Conservation (phyloP, 495 filamentous ascomycete genomes). For the Trichoderma asperelloides region DNA sequence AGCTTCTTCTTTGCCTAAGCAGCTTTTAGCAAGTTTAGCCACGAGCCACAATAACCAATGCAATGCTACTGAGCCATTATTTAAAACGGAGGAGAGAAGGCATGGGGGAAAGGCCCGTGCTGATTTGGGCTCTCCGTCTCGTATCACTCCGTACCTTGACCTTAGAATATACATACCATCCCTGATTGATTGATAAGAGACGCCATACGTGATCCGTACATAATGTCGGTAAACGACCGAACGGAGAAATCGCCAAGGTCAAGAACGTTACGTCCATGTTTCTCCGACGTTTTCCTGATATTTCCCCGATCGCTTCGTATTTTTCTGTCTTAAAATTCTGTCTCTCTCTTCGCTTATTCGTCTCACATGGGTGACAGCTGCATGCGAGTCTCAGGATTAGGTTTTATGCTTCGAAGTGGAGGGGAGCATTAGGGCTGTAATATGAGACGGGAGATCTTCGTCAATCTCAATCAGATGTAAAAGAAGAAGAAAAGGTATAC, state of each 20-base stretch:
- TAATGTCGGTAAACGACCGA: not conserved
- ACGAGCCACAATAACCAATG: too few relatives aligned
- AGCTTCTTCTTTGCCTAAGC: too few relatives aligned
- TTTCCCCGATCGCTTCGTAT: conserved; percentile 1
- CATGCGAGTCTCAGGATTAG: not conserved
- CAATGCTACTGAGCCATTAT: too few relatives aligned
- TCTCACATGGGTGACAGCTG: not conserved
- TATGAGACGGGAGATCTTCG: not conserved
- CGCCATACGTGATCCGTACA: not conserved
- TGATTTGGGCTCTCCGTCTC: too few relatives aligned
- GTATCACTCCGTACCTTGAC: not conserved
- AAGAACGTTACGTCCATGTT: not conserved
- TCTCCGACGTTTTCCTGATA: not conserved
- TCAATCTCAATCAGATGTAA: not conserved
- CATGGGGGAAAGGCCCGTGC: too few relatives aligned
- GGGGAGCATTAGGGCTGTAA: not conserved
- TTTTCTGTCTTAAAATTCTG: not conserved
- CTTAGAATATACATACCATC: too few relatives aligned
- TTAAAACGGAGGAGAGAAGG: too few relatives aligned
- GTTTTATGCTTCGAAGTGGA: not conserved
- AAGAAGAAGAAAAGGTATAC: not conserved
- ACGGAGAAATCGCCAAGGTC: conserved; percentile 1
- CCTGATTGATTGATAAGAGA: not conserved
- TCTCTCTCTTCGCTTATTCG: not conserved
- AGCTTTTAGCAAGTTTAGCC: too few relatives aligned